These are phyloP conservation scores for Pyronema domesticum DNA, from an alignment of 495 filamentous ascomycete genomes.

Conservation along the genomic window DNA sequence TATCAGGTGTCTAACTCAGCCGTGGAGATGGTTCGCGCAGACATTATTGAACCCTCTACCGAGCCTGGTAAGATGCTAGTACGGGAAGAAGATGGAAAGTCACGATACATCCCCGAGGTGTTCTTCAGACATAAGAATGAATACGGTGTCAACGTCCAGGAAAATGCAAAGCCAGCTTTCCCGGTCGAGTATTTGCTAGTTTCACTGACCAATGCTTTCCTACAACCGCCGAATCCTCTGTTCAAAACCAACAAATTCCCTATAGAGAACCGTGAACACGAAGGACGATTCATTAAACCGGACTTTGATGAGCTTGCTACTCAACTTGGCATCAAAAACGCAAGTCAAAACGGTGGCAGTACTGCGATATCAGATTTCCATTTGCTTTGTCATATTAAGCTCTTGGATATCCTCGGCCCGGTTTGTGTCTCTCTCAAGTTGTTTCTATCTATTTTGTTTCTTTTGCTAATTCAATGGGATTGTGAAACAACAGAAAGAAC, in stretches of 20 bases:
- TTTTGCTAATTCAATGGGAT: neutral
- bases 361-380: slow-evolving; percentile 79
- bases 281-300: slow-evolving; percentile 53
- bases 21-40: slow-evolving; percentile 89
- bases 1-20: slow-evolving; percentile 92
- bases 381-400: slow-evolving; percentile 69
- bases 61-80: slow-evolving; percentile 91
- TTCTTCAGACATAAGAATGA: slow-evolving; percentile 94
- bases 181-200: slow-evolving; percentile 92
- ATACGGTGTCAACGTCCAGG: slow-evolving; percentile 86
- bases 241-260: slow-evolving; percentile 56
- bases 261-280: slow-evolving; percentile 71
- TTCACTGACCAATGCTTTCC: slow-evolving; percentile 92
- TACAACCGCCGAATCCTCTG: slow-evolving; percentile 51
- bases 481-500: slow-evolving; percentile 54
- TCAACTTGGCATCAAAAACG: slow-evolving; percentile 37
- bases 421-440: slow-evolving; percentile 30
- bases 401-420: slow-evolving; percentile 64
- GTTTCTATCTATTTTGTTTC: neutral
- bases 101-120: slow-evolving; percentile 89
- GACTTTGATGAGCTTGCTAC: slow-evolving; percentile 46
- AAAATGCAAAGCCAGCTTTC: slow-evolving; percentile 91
- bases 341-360: slow-evolving; percentile 39
- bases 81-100: slow-evolving; percentile 69
- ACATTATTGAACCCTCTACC: slow-evolving; percentile 87